Percentiles rank a stretch among this genome's conserved stretches.
phyloP scores from a whole-genome alignment of 2,329 filamentous ascomycete species.

The Aspergillus flavus region DNA sequence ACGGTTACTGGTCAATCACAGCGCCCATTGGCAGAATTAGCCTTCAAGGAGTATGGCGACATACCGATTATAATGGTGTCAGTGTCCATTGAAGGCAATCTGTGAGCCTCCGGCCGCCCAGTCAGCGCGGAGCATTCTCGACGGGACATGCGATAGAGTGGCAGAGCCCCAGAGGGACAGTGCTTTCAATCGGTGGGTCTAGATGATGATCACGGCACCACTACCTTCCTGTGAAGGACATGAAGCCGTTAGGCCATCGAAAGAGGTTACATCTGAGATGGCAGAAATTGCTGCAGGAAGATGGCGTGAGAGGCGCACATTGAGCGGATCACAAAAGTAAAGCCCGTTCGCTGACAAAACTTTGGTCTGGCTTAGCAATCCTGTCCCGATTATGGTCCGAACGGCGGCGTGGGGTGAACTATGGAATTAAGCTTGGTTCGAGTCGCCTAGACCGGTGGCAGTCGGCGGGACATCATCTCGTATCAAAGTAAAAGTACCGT shows the following conservation, averaged over 20 bases:
- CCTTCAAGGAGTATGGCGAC: slow-evolving; percentile 25
- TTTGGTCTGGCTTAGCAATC: slow-evolving; percentile 11
- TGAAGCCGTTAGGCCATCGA: slow-evolving; percentile 27
- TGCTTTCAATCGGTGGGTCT: slow-evolving; percentile 11
- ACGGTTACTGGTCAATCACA: slow-evolving; percentile 13
- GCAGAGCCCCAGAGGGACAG: background rate
- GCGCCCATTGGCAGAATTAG: slow-evolving; percentile 15
- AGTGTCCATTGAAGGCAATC: slow-evolving; percentile 37
- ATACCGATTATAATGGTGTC: slow-evolving; percentile 50
- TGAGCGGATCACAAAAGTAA: background rate
- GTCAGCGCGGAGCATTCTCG: slow-evolving; percentile 36
- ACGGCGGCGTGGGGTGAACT: background rate
- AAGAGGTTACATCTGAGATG: slow-evolving; percentile 7
- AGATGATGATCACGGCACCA: slow-evolving; percentile 10
- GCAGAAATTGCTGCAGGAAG: background rate
- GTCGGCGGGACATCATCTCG: background rate
- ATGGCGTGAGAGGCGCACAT: background rate
- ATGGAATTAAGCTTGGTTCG: slow-evolving; percentile 5
- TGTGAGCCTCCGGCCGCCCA: slow-evolving; percentile 27
- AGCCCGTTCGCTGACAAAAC: slow-evolving; percentile 16
- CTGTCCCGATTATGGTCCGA: background rate
- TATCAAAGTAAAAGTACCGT: background rate
- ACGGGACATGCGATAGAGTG: slow-evolving; percentile 26
- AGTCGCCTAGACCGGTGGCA: slow-evolving; percentile 1
- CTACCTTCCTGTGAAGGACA: slow-evolving; percentile 23